Evolutionary conservation across 257 asterid species (phyloP).

Genomic region (Echium plantagineum): DNA sequence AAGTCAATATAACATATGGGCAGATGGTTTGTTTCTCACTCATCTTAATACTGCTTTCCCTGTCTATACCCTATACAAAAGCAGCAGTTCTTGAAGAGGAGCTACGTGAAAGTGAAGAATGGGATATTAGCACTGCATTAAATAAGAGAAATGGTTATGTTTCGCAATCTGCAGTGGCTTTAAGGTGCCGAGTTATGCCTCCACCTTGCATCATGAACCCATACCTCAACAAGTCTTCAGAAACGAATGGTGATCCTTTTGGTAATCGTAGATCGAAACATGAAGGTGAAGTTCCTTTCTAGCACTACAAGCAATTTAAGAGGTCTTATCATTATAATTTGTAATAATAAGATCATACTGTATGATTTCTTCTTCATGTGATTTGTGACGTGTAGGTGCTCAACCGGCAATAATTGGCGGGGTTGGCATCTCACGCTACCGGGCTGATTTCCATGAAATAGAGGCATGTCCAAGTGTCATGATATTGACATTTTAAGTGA

Average conservation of each 20-base stretch:
- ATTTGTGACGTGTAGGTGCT: conserved; percentile 38
- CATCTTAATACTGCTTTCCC: conserved; percentile 21
- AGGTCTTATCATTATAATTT: background rate
- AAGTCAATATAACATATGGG: background rate
- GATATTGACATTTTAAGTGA: background rate
- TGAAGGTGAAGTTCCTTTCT: conserved; percentile 42
- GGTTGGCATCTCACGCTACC: conserved; percentile 73
- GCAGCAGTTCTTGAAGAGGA: conserved; percentile 22
- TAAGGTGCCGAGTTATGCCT: conserved; percentile 93
- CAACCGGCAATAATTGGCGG: conserved; percentile 39
- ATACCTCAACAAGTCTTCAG: conserved; percentile 40
- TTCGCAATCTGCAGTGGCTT: conserved; percentile 94
- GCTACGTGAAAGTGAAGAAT: conserved; percentile 24
- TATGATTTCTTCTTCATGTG: conserved; percentile 2
- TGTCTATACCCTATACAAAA: conserved; percentile 12
- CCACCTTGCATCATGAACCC: conserved; percentile 94
- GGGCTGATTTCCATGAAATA: conserved; percentile 81
- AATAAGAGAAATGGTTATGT: conserved; percentile 50
- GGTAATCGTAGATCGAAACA: conserved; percentile 65
- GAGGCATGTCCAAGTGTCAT: conserved; percentile 29
- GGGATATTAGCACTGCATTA: conserved; percentile 19
- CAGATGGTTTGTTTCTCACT: conserved; percentile 29
- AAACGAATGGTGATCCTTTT: conserved; percentile 50
- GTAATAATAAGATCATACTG: background rate
- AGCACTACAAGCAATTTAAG: background rate